phyloP scores from a whole-genome alignment of 768 basidiomycete species.

The Hygrophorus russula region DNA sequence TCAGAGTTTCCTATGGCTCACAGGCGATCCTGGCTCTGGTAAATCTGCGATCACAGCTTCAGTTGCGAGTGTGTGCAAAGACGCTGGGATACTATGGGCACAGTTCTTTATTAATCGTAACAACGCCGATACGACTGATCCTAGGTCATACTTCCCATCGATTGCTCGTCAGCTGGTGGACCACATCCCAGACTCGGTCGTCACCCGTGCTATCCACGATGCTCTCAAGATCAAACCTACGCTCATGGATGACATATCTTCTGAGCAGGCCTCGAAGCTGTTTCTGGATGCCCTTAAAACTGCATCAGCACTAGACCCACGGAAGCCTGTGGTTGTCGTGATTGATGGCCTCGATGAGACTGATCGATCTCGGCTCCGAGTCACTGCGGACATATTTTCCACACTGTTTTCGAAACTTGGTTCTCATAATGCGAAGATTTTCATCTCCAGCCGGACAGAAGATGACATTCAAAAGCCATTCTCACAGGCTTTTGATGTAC shows the following conservation, averaged over 20 bases:
- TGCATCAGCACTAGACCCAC: slow-evolving; percentile 3
- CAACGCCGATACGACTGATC: slow-evolving; percentile 9
- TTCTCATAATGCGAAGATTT: too few relatives aligned
- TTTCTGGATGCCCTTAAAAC: slow-evolving; percentile 8
- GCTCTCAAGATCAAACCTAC: slow-evolving; percentile 5
- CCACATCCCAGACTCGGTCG: neutral
- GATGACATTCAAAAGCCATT: too few relatives aligned
- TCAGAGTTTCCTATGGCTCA: slow-evolving; percentile 10
- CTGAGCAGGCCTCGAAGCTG: slow-evolving; percentile 9
- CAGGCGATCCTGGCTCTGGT: slow-evolving; percentile 10
- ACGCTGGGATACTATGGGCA: slow-evolving; percentile 10
- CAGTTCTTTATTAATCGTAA: slow-evolving; percentile 13
- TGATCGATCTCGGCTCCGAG: slow-evolving; percentile 2
- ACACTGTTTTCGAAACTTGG: neutral
- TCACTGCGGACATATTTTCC: slow-evolving; percentile 10
- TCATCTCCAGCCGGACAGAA: too few relatives aligned
- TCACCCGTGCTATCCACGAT: slow-evolving; percentile 5
- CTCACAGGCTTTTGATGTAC: too few relatives aligned
- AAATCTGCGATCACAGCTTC: slow-evolving; percentile 13
- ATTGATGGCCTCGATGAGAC: slow-evolving; percentile 15
- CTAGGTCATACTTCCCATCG: slow-evolving; percentile 11
- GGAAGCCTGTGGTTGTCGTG: slow-evolving; percentile 11
- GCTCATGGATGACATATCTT: slow-evolving; percentile 7
- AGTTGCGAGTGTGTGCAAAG: slow-evolving; percentile 9
- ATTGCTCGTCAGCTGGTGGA: slow-evolving; percentile 11